Conservation (phyloP, 2,329 filamentous ascomycete species). For the Huntiella moniliformis region DNA sequence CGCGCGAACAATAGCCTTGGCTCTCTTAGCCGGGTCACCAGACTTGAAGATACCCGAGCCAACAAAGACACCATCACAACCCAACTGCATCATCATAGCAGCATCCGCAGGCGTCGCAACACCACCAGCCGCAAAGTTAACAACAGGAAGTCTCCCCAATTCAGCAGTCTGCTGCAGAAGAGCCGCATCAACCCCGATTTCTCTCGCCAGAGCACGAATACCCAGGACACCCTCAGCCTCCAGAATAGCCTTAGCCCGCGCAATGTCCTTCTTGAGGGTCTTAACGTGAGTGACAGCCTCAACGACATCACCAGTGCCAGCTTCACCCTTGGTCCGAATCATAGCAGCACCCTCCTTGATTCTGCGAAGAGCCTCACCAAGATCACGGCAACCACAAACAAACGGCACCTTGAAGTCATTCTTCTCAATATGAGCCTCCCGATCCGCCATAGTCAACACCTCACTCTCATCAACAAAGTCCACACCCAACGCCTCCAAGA, state of each 20-base stretch:
- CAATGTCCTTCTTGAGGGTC: slow-evolving; percentile 68
- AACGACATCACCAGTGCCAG: slow-evolving; percentile 89
- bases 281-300: slow-evolving; percentile 95
- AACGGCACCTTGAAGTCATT: slow-evolving; percentile 66
- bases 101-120: slow-evolving; percentile 98
- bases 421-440: slow-evolving; percentile 84
- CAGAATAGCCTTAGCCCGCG: slow-evolving; percentile 59
- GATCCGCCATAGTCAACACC: slow-evolving; percentile 88
- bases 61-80: slow-evolving; percentile 95
- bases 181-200: slow-evolving; percentile 59
- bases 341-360: slow-evolving; percentile 91
- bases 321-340: slow-evolving; percentile 98
- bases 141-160: slow-evolving; percentile 74
- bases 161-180: slow-evolving; percentile 75
- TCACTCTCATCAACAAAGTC: slow-evolving; percentile 98
- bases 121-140: slow-evolving; percentile 96
- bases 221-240: slow-evolving; percentile 30
- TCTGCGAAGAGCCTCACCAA: slow-evolving; percentile 79
- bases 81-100: slow-evolving; percentile 94
- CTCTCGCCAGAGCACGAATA: slow-evolving; percentile 55
- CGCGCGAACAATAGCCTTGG: slow-evolving; percentile 85
- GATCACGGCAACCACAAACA: slow-evolving; percentile 87
- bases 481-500: slow-evolving; percentile 83
- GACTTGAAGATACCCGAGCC: slow-evolving; percentile 96
- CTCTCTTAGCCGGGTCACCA: slow-evolving; percentile 73